Evolutionary conservation across 805 yeast genomes (phyloP).

Genomic region (Cyberlindnera petersonii): DNA sequence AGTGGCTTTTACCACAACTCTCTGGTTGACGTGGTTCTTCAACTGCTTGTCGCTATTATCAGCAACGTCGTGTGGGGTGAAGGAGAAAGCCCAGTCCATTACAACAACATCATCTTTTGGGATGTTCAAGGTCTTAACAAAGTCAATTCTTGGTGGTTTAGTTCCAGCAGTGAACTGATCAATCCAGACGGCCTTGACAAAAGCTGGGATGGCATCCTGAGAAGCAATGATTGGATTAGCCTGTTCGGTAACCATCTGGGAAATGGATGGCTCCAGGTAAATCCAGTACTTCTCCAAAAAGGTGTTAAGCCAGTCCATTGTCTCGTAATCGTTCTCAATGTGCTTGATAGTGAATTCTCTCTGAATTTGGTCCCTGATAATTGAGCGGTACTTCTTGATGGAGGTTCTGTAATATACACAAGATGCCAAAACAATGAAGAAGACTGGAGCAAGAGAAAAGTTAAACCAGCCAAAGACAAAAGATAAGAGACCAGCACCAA

Average conservation of each 20-base stretch:
- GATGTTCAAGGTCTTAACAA: conserved; percentile 82
- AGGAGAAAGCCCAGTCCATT: conserved; percentile 95
- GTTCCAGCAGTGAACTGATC: conserved; percentile 90
- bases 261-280: conserved; percentile 81
- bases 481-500: conserved; percentile 65
- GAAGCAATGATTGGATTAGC: conserved; percentile 81
- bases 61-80: conserved; percentile 84
- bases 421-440: conserved; percentile 59
- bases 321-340: conserved; percentile 85
- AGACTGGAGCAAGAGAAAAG: conserved; percentile 77
- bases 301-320: conserved; percentile 93
- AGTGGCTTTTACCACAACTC: conserved; percentile 68
- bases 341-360: conserved; percentile 77
- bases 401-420: conserved; percentile 78
- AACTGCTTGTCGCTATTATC: conserved; percentile 84
- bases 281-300: conserved; percentile 91
- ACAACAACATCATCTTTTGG: conserved; percentile 92
- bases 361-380: conserved; percentile 74
- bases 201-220: conserved; percentile 73
- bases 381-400: conserved; percentile 70
- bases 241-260: conserved; percentile 80
- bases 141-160: conserved; percentile 91
- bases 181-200: conserved; percentile 78
- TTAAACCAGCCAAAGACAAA: conserved; percentile 76
- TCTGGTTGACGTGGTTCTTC: conserved; percentile 80